Conservation (phyloP, 1,139 yeast genomes). For the Kazachstania sp. region DNA sequence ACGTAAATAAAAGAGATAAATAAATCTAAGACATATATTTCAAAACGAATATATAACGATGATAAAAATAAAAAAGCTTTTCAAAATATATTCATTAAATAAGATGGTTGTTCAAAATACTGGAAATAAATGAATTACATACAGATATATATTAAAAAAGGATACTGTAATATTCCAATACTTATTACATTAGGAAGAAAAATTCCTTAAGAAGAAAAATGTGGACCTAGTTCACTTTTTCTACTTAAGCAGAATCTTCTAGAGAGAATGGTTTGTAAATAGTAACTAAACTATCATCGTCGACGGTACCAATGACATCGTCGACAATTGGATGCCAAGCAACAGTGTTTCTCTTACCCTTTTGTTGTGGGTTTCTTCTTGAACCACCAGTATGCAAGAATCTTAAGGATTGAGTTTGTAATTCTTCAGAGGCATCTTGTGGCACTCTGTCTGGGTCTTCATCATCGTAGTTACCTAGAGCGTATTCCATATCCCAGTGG, state of each 20-base stretch:
- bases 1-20: neutral
- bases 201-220: too few species aligned
- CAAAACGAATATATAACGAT: neutral
- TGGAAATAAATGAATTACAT: neutral
- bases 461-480: constrained; percentile 18
- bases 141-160: neutral
- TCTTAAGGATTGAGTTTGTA: constrained; percentile 19
- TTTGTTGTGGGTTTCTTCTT: constrained; percentile 13
- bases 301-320: constrained; percentile 23
- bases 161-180: too few species aligned
- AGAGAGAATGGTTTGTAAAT: constrained; percentile 21
- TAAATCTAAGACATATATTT: neutral
- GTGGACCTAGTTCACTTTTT: neutral
- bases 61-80: neutral
- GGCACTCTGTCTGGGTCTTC: constrained; percentile 7
- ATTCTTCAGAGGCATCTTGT: constrained; percentile 17
- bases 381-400: constrained; percentile 25
- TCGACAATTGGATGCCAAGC: constrained; percentile 23
- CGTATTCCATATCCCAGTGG: constrained; percentile 28
- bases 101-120: neutral
- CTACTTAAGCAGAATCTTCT: neutral
- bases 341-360: constrained; percentile 19
- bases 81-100: neutral
- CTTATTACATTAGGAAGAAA: too few species aligned
- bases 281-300: constrained; percentile 22